These are phyloP conservation scores for Raffaelea deltoideospora DNA, from an alignment of 2,329 filamentous ascomycete species.

Conservation along the genomic window DNA sequence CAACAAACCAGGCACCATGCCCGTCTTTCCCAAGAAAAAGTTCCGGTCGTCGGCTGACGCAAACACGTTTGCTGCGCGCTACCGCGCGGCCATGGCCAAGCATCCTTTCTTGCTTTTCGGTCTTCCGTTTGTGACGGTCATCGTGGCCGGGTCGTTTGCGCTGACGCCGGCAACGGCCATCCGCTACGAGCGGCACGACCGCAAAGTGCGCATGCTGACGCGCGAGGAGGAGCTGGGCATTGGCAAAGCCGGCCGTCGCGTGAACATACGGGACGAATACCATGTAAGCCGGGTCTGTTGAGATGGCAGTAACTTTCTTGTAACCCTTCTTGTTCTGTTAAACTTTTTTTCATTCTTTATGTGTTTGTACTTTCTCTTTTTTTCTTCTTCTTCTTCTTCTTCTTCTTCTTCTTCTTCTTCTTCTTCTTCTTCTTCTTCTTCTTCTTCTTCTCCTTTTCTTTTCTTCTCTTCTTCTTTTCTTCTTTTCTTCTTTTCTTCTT, in stretches of 20 bases:
- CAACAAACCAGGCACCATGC: conserved; percentile 34
- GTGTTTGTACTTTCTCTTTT: background rate
- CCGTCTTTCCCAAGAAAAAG: conserved; percentile 52
- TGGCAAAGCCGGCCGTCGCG: conserved; percentile 52
- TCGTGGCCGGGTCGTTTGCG: conserved; percentile 85
- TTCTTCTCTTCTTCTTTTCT: background rate
- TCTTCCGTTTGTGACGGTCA: conserved; percentile 77
- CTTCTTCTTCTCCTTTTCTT: background rate
- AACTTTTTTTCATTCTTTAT: background rate
- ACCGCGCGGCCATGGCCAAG: conserved; percentile 58
- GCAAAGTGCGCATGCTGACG: conserved; percentile 71
- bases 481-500: background rate
- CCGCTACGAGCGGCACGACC: conserved; percentile 84
- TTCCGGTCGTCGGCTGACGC: conserved; percentile 53
- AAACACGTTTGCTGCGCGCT: conserved; percentile 56
- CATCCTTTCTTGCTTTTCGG: conserved; percentile 90
- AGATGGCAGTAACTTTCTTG: background rate
- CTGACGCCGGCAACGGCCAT: conserved; percentile 88
- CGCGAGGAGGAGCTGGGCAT: conserved; percentile 78
- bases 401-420: background rate
- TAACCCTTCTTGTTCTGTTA: no score
- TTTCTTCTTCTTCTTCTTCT: background rate
- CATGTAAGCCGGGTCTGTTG: conserved; percentile 46
- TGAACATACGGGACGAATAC: conserved; percentile 75
- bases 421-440: background rate